These are phyloP conservation scores for Salvia miltiorrhiza DNA, from an alignment of 257 asterid species.

Conservation along the genomic window DNA sequence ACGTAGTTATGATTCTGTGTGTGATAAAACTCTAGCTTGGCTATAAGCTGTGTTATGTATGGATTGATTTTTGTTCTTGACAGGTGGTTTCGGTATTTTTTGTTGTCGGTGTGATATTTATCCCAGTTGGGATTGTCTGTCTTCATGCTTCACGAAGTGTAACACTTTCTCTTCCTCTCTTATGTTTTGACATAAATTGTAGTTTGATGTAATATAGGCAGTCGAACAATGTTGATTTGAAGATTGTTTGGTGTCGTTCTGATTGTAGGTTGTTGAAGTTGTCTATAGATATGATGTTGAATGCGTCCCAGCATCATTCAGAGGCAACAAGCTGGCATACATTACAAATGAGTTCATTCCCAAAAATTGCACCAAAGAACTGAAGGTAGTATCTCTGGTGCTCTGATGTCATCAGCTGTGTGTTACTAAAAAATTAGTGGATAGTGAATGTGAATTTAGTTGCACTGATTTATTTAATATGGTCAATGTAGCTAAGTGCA, in stretches of 20 bases:
- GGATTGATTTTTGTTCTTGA: constrained; percentile 19
- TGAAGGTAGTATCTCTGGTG: constrained; percentile 47
- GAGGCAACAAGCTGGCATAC: constrained; percentile 55
- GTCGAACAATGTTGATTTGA: constrained; percentile 9
- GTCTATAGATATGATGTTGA: constrained; percentile 67
- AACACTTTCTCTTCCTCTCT: constrained; percentile 18
- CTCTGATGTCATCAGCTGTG: background rate
- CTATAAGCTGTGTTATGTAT: background rate
- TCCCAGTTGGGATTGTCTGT: constrained; percentile 60
- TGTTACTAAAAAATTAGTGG: background rate
- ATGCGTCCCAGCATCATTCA: constrained; percentile 52
- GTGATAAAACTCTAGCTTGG: constrained; percentile 1
- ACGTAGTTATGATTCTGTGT: background rate
- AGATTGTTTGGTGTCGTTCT: constrained; percentile 7
- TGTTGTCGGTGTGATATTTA: constrained; percentile 52
- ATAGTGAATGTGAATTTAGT: background rate
- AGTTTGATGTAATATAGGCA: background rate
- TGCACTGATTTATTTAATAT: background rate
- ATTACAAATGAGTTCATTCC: constrained; percentile 51
- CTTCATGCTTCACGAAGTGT: constrained; percentile 70
- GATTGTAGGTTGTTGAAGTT: constrained; percentile 62
- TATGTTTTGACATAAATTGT: background rate
- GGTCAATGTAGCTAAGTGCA: constrained; percentile 6
- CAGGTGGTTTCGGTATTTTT: constrained; percentile 68
- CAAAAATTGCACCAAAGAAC: constrained; percentile 54